Evolutionary conservation across 2,329 filamentous ascomycete genomes (phyloP), one percentile per base, ranked within the genome.

Genomic region (Colletotrichum lentis): DNA sequence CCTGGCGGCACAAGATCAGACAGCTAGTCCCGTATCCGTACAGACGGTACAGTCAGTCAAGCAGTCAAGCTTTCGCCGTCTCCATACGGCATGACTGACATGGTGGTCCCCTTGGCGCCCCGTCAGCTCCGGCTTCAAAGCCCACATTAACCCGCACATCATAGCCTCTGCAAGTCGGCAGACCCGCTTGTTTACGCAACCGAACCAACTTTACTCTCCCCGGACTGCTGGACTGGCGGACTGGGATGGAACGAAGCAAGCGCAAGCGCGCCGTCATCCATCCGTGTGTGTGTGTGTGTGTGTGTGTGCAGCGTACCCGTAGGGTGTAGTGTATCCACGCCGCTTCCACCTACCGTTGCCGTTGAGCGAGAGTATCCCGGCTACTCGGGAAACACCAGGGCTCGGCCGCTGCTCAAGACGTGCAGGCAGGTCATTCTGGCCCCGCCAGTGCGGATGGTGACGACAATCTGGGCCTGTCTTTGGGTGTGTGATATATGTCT

Each of bases 31-130:
- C 24, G 4, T 24, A 4, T 24, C 2, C 24, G 2, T 24, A 24
- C 31, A 35, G 31, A 35, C 31, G 10, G 31, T 35, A 35, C 31
- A 35, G 31, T 35, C 31, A 35, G 31, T 35, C 2, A 35, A 10
- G 31, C 7, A n/a, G n/a, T 64, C 55, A 68, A 68, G 65, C 65
- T 65, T 68, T 61, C 24, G 24, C 55, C 62, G 27, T 55, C 65
- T 27, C 65, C 65, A 44, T 60, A 20, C 55, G 8, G 41, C 55
- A 68, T 68, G 62, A 68, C 65, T 68, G 62, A 68, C 65, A 68
- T 68, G 41, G 65, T 46, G 39, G 43, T 10, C 65, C 16, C 53
- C 65, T 61, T 68, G 65, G 62, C 55, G 62, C 55, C 55, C 55
- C 65, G 47, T 65, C 62, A 65, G 46, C 53, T 47, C 64, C 54